Base-by-base conservation (phyloP, 2,329 filamentous ascomycete genomes). In the Aspergillus tamarii region DNA sequence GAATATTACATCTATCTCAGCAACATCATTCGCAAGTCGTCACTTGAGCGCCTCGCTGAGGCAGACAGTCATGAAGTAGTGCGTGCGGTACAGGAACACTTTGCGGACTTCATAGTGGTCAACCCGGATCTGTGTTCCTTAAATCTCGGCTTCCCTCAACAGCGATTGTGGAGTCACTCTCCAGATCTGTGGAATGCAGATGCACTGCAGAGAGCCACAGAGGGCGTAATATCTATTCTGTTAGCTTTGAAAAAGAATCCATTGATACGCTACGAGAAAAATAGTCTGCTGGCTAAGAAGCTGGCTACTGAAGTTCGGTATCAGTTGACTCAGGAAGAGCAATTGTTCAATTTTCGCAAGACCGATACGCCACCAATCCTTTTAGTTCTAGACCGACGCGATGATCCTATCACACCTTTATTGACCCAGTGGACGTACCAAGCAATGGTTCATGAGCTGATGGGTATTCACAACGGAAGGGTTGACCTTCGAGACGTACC, bases 381-480 rank as follows among this genome's bases (percentile, higher is more conserved):
- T 16, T 84, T 99, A 39, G 88, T 99, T 60, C 81, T 99, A 34
- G 95, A 99, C 78, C 88, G 95, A 48, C 88, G 95, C 76, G 94
- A 97, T 74, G 95, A 99, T 73, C 94, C 95, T 0, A 91, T 98
- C 57, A 99, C 95, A 4, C 95, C 95, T 0, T 82, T 99, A 12
- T 85, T 99, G 56, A 97, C 93, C 3, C 95, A 99, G 76, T 99
- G 95, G 95, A 99, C 95, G 30, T 99, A 99, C 74, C 95, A 99
- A 80, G 95, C 95, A n/a, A 99, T 99, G 94, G 95, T 99, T 0
- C 95, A 99, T 76, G 95, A 99, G 74, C 82, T 98, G 2, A 84
- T 99, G 14, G 95, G 95, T 6, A 97, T 99, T 69, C 88, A 91
- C 63, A 98, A 98, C 76, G 95, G 95, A n/a, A 87, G 94, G 57